Percentiles rank a stretch among this genome's conserved stretches.
Conservation (phyloP, 163 green algal species). For the Botryococcus braunii region DNA sequence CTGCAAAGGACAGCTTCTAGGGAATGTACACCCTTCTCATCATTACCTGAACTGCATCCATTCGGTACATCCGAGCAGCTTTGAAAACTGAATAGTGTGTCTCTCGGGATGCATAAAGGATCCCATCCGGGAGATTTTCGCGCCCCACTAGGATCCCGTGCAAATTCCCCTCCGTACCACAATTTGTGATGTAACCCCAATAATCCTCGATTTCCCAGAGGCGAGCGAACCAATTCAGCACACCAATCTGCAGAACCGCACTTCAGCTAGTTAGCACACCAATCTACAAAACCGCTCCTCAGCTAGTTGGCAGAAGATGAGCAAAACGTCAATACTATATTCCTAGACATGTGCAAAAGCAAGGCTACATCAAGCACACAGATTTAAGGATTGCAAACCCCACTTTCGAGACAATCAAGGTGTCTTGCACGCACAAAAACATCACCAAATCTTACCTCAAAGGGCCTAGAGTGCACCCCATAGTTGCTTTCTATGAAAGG, state of each 20-base stretch:
- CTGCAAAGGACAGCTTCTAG: too few species aligned
- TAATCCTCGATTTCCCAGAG: slow-evolving; percentile 95
- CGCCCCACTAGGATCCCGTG: slow-evolving; percentile 90
- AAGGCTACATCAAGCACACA: background rate
- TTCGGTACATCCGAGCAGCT: slow-evolving; percentile 91
- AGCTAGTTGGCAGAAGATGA: background rate
- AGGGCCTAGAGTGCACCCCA: slow-evolving; percentile 90
- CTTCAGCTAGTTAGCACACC: background rate
- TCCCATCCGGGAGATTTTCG: slow-evolving; percentile 84
- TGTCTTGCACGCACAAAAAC: background rate
- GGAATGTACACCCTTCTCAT: too few species aligned
- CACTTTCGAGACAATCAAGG: background rate
- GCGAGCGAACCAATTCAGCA: slow-evolving; percentile 93
- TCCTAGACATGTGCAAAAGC: background rate
- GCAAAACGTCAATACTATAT: background rate
- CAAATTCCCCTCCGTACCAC: slow-evolving; percentile 95
- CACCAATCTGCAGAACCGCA: slow-evolving; percentile 62
- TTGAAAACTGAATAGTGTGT: slow-evolving; percentile 97
- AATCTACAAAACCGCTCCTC: background rate
- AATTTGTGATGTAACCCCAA: slow-evolving; percentile 98
- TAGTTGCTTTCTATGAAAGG: slow-evolving; percentile 98
- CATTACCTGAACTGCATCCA: slow-evolving; percentile 74
- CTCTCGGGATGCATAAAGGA: slow-evolving; percentile 84
- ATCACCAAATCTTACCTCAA: slow-evolving; percentile 53
- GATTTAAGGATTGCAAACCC: background rate